phyloP scores from a whole-genome alignment of 2,329 filamentous ascomycete species.

The Tolypocladium amazonense region DNA sequence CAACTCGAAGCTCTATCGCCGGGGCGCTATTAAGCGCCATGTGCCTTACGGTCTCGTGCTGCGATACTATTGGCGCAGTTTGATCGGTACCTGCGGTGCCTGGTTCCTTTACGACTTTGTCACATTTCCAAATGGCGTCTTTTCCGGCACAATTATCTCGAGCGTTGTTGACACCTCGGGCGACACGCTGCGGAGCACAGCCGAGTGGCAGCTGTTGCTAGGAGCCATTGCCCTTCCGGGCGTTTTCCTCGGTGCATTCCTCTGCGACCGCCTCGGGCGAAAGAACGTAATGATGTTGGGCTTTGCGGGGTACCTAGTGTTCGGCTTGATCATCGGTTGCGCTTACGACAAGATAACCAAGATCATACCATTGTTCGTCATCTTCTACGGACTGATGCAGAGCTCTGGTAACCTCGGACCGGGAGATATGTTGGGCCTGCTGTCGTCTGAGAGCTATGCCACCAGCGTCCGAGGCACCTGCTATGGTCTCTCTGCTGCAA shows the following conservation, averaged over 20 bases:
- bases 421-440: constrained; percentile 37
- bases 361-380: constrained; percentile 38
- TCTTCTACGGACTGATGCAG: constrained; percentile 41
- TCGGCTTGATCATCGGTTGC: constrained; percentile 40
- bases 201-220: constrained; percentile 37
- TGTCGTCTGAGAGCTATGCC: constrained; percentile 39
- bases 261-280: constrained; percentile 36
- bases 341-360: constrained; percentile 34
- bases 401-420: constrained; percentile 38
- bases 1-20: constrained; percentile 39
- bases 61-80: constrained; percentile 42
- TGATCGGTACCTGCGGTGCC: constrained; percentile 42
- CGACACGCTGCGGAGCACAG: constrained; percentile 28
- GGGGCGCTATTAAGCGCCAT: constrained; percentile 39
- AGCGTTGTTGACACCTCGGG: constrained; percentile 21
- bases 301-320: constrained; percentile 37
- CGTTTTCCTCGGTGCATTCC: constrained; percentile 35
- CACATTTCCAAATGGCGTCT: constrained; percentile 36
- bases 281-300: constrained; percentile 40
- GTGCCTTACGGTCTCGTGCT: constrained; percentile 40
- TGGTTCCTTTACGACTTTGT: constrained; percentile 44
- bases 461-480: constrained; percentile 41
- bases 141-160: constrained; percentile 32
- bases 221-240: constrained; percentile 34
- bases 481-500: constrained; percentile 38